These are phyloP conservation scores for Adansonia grandidieri DNA, from an alignment of 441 rosid species.

Conservation along the genomic window DNA sequence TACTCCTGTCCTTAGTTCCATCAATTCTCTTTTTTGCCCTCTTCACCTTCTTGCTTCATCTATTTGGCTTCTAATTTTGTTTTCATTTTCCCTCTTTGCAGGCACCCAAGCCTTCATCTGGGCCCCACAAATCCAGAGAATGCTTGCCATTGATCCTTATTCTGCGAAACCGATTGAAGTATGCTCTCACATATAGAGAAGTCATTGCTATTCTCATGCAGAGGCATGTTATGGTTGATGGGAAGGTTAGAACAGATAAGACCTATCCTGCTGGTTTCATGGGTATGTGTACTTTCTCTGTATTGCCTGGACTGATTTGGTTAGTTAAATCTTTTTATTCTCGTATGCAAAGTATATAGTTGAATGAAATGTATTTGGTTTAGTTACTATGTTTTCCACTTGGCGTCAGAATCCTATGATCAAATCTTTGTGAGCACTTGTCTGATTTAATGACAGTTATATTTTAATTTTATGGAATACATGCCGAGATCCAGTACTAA, in stretches of 20 bases:
- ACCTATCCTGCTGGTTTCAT: conserved; percentile 81
- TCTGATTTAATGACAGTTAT: background rate
- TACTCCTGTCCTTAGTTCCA: too few species aligned
- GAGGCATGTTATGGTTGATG: conserved; percentile 69
- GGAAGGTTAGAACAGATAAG: conserved; percentile 77
- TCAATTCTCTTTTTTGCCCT: background rate
- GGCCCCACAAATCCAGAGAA: conserved; percentile 87
- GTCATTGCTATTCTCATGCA: conserved; percentile 76
- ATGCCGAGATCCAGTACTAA: background rate
- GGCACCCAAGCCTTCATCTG: conserved; percentile 92
- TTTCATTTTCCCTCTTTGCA: conserved; percentile 24
- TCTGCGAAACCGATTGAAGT: conserved; percentile 73
- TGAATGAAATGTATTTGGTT: background rate
- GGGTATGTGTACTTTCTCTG: conserved; percentile 45
- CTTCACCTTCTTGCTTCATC: background rate
- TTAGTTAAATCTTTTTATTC: background rate
- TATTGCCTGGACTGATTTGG: background rate
- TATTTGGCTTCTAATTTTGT: background rate
- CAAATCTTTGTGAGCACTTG: background rate
- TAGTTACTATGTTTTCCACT: background rate
- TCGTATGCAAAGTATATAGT: background rate
- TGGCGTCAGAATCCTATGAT: background rate
- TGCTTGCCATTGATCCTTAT: conserved; percentile 73
- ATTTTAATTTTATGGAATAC: background rate
- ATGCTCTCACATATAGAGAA: conserved; percentile 74